phyloP scores from a whole-genome alignment of 2,329 filamentous ascomycete species.

The Fusarium setosum region DNA sequence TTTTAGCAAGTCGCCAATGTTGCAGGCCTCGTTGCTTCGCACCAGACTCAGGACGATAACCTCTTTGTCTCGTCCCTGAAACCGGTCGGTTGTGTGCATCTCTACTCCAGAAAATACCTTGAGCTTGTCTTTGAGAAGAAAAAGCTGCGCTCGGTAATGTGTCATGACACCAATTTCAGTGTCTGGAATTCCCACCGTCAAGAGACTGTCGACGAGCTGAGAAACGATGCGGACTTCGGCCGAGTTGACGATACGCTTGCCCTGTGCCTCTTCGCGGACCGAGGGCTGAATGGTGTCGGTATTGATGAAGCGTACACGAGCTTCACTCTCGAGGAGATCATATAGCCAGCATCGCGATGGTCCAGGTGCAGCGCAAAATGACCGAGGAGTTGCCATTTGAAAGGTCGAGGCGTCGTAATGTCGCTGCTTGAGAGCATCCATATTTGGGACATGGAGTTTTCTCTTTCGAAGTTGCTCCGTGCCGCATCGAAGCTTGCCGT shows the following conservation, averaged over 20 bases:
- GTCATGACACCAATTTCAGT: constrained; percentile 93
- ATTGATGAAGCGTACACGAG: constrained; percentile 88
- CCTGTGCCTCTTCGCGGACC: constrained; percentile 78
- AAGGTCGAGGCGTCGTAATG: constrained; percentile 67
- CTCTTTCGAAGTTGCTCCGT: constrained; percentile 78
- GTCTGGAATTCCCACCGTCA: constrained; percentile 79
- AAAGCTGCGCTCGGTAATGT: constrained; percentile 93
- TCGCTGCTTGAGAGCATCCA: constrained; percentile 67
- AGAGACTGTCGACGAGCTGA: constrained; percentile 83
- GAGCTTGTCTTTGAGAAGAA: constrained; percentile 80
- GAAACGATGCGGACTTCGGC: constrained; percentile 82
- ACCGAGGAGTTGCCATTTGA: constrained; percentile 53
- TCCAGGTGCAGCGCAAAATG: constrained; percentile 66
- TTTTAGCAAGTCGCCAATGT: constrained; percentile 89
- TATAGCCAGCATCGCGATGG: constrained; percentile 78
- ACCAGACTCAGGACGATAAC: constrained; percentile 90
- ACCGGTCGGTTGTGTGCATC: constrained; percentile 97
- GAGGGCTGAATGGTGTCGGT: constrained; percentile 78
- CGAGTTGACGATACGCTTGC: constrained; percentile 88
- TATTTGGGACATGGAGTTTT: constrained; percentile 75
- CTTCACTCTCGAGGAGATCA: constrained; percentile 74
- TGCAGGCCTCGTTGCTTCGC: constrained; percentile 82
- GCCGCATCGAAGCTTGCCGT: constrained; percentile 90
- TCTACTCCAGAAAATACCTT: constrained; percentile 75
- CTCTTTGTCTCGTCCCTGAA: constrained; percentile 96